These are phyloP conservation scores for Didymella arachidicola DNA, from an alignment of 2,329 filamentous ascomycete genomes.

Conservation along the genomic window DNA sequence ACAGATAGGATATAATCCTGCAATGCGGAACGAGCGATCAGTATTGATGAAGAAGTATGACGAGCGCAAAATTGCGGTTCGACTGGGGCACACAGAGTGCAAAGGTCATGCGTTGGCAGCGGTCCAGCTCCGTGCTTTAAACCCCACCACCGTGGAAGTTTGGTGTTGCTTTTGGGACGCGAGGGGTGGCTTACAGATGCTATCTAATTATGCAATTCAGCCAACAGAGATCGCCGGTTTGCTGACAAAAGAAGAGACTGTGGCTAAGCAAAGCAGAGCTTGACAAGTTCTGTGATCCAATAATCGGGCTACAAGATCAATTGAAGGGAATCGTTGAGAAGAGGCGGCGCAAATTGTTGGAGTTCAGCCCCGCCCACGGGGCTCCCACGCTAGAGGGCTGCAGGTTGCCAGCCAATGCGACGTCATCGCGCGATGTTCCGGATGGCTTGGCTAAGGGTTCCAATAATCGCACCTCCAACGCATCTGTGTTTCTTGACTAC, in stretches of 20 bases:
- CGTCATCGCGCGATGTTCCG: slow-evolving; percentile 7
- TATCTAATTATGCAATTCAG: slow-evolving; percentile 4
- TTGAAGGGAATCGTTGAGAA: not conserved
- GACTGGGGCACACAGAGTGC: not conserved
- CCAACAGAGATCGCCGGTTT: not conserved
- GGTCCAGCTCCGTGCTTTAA: not conserved
- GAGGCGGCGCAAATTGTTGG: slow-evolving; percentile 4
- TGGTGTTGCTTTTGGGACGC: slow-evolving; percentile 7
- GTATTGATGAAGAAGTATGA: not conserved
- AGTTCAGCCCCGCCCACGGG: slow-evolving; percentile 15
- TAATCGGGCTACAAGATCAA: not conserved
- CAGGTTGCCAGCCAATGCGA: not conserved
- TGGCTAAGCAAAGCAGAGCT: not conserved
- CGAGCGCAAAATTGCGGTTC: not conserved
- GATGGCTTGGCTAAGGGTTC: not conserved
- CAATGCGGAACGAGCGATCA: slow-evolving; percentile 4
- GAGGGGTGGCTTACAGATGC: slow-evolving; percentile 17
- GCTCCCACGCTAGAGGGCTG: not conserved
- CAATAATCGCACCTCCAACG: slow-evolving; percentile 2
- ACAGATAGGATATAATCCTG: slow-evolving; percentile 3
- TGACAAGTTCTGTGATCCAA: not conserved
- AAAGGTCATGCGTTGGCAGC: slow-evolving; percentile 7
- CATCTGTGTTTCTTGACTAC: slow-evolving; percentile 8
- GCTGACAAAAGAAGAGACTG: not conserved
- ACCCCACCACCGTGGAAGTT: slow-evolving; percentile 4